Evolutionary conservation across 805 yeast genomes (phyloP).

Genomic region (Sugiyamaella smithiae): DNA sequence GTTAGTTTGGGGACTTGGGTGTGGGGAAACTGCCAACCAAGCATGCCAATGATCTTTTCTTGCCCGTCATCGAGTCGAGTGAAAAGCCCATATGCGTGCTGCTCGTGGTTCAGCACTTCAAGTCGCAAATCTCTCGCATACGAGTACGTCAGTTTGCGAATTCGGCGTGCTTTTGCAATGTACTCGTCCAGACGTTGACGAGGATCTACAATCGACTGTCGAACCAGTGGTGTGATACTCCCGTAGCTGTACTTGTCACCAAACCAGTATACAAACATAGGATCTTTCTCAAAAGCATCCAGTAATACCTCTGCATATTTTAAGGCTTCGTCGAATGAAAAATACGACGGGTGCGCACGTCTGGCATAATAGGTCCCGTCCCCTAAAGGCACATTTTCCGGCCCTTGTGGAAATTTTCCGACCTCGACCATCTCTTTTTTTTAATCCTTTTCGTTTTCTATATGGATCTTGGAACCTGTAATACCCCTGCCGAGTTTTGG

Average conservation of each 20-base stretch:
- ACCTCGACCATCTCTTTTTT: too few relatives aligned
- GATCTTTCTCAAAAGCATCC: constrained; percentile 14
- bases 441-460: too few relatives aligned
- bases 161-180: constrained; percentile 8
- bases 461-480: too few relatives aligned
- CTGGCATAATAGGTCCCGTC: constrained; percentile 1
- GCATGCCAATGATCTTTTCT: constrained; percentile 13
- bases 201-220: constrained; percentile 15
- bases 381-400: background rate
- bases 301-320: constrained; percentile 8
- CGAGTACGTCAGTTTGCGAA: constrained; percentile 8
- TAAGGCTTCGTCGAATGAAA: constrained; percentile 1
- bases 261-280: constrained; percentile 12
- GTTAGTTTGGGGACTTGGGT: background rate
- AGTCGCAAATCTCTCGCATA: constrained; percentile 10
- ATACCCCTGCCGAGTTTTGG: too few relatives aligned
- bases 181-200: constrained; percentile 11
- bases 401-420: background rate
- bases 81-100: constrained; percentile 7
- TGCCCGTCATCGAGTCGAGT: background rate
- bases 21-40: constrained; percentile 15
- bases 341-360: background rate
- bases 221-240: constrained; percentile 2
- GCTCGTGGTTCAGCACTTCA: background rate
- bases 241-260: constrained; percentile 12